Percentiles rank a stretch among this genome's conserved stretches.
Conservation (phyloP, 352 stramenopile species). For the Pythium phragmitis region DNA sequence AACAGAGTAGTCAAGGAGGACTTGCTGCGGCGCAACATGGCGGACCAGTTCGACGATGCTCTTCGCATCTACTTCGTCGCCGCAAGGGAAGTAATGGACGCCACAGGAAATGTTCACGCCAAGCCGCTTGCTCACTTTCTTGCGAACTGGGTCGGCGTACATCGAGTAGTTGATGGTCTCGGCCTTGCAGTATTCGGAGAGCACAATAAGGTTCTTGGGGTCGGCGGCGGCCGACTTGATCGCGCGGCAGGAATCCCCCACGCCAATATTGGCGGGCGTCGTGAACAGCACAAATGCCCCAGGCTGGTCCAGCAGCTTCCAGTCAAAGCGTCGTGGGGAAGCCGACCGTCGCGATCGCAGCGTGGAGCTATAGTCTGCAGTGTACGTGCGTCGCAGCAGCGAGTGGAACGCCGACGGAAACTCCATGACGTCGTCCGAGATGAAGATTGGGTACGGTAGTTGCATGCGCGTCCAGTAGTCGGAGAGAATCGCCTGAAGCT, state of each 20-base stretch:
- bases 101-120: conserved; percentile 69
- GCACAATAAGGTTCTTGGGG: conserved; percentile 80
- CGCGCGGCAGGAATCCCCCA: conserved; percentile 66
- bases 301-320: conserved; percentile 60
- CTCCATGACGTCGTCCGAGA: conserved; percentile 63
- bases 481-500: conserved; percentile 68
- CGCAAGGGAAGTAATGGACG: conserved; percentile 82
- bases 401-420: conserved; percentile 56
- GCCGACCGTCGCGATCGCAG: background rate
- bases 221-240: conserved; percentile 64
- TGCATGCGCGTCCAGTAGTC: conserved; percentile 72
- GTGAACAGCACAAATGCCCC: conserved; percentile 81
- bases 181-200: conserved; percentile 80
- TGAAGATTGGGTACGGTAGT: conserved; percentile 55
- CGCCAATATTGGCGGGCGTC: conserved; percentile 66
- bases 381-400: conserved; percentile 66
- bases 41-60: conserved; percentile 79
- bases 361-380: conserved; percentile 29
- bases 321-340: conserved; percentile 48
- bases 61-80: conserved; percentile 83
- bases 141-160: conserved; percentile 73
- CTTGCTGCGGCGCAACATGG: conserved; percentile 52
- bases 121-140: conserved; percentile 67
- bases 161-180: conserved; percentile 83
- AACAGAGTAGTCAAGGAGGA: conserved; percentile 63